phyloP scores from a whole-genome alignment of 2,329 filamentous ascomycete species.

The Chrysoporthe puriensis region DNA sequence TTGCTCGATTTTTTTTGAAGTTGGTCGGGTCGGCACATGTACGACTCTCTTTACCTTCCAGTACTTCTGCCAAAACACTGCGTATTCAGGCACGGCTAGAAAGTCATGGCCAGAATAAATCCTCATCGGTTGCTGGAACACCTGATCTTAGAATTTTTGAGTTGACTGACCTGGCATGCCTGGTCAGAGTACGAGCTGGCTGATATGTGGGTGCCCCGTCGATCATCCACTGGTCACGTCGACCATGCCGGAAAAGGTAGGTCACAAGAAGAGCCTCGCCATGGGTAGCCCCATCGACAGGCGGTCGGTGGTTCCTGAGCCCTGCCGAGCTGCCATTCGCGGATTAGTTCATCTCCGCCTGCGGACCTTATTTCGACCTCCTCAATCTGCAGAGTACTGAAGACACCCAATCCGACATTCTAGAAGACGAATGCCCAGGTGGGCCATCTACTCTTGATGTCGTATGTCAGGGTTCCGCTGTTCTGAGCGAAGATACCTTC shows the following conservation, averaged over 20 bases:
- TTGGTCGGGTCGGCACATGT: neutral
- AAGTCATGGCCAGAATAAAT: neutral
- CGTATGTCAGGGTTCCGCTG: neutral
- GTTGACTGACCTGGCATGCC: no score
- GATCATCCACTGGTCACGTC: slow-evolving; percentile 3
- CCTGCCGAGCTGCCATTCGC: slow-evolving; percentile 10
- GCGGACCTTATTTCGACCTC: slow-evolving; percentile 6
- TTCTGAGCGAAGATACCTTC: slow-evolving; percentile 25
- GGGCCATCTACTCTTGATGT: neutral
- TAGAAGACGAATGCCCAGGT: neutral
- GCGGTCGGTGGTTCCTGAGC: neutral
- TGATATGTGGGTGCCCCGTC: neutral
- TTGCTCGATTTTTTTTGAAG: neutral
- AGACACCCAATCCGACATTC: neutral
- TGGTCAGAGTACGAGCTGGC: neutral
- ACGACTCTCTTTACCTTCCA: slow-evolving; percentile 28
- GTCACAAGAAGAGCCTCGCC: neutral
- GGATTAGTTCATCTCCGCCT: neutral
- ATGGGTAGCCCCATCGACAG: neutral
- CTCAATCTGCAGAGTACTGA: neutral
- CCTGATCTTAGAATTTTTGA: neutral
- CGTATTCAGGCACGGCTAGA: neutral
- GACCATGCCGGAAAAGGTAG: neutral
- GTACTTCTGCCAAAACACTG: neutral
- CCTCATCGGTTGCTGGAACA: neutral